Conservation (phyloP, 1,139 yeast genomes). For the Groenewaldozyma auringiensis region DNA sequence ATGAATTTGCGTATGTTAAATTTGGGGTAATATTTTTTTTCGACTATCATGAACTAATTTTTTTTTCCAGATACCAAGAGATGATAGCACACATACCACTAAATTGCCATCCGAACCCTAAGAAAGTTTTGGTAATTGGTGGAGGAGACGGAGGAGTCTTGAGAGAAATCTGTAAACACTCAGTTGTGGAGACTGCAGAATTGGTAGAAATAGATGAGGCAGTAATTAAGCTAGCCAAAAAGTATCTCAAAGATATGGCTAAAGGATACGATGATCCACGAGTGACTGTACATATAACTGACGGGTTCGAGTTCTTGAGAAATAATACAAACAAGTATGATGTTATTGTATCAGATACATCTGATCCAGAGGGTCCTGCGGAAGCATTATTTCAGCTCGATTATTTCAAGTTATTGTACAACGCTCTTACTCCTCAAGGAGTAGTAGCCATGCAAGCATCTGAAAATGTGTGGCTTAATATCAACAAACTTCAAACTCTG, state of each 20-base stretch:
- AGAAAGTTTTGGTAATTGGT: constrained; percentile 74
- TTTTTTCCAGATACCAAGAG: constrained; percentile 50
- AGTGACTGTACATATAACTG: constrained; percentile 69
- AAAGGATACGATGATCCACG: constrained; percentile 61
- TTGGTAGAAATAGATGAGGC: constrained; percentile 88
- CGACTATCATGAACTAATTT: not conserved
- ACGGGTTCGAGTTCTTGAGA: constrained; percentile 77
- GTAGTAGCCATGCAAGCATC: constrained; percentile 87
- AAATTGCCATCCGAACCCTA: constrained; percentile 66
- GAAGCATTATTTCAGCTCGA: constrained; percentile 80
- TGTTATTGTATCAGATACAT: constrained; percentile 88
- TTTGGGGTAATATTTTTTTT: not conserved
- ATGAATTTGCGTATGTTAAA: constrained; percentile 61
- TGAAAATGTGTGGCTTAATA: constrained; percentile 87
- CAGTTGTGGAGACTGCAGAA: constrained; percentile 56
- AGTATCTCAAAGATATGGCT: constrained; percentile 78
- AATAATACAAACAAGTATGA: constrained; percentile 53
- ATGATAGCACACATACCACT: constrained; percentile 77
- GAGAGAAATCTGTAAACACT: constrained; percentile 76
- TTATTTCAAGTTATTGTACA: constrained; percentile 64
- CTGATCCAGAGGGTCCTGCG: constrained; percentile 99
- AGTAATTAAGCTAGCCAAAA: constrained; percentile 67
- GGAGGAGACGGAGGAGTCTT: constrained; percentile 95
- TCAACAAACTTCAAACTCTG: constrained; percentile 55
- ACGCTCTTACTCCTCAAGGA: constrained; percentile 65